A percentile compares a stretch with the other conserved stretches of the same genome.
phyloP scores from a whole-genome alignment of 352 stramenopile species.

The Globisporangium uncinulatum region DNA sequence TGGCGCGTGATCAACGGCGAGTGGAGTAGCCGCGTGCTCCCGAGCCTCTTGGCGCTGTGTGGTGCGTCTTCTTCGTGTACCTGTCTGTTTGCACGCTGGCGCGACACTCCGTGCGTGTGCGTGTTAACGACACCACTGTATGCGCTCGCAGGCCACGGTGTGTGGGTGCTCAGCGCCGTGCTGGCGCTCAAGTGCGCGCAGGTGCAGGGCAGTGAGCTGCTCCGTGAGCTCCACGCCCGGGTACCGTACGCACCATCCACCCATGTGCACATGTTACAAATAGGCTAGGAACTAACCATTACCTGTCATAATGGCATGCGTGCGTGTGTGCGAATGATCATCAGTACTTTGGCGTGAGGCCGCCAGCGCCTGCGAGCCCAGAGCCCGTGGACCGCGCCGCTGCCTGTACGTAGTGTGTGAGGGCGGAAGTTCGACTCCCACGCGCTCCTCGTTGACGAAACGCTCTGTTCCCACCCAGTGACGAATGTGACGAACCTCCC shows the following conservation, averaged over 20 bases:
- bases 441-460: background rate
- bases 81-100: background rate
- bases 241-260: constrained; percentile 14
- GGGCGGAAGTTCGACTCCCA: background rate
- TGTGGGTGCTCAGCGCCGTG: constrained; percentile 48
- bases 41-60: constrained; percentile 48
- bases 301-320: background rate
- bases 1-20: constrained; percentile 74
- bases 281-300: background rate
- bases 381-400: constrained; percentile 23
- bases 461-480: constrained; percentile 25
- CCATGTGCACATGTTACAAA: background rate
- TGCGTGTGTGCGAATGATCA: background rate
- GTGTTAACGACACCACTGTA: background rate
- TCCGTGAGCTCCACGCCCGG: constrained; percentile 55
- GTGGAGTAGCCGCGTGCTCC: constrained; percentile 47
- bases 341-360: constrained; percentile 25
- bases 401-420: constrained; percentile 23
- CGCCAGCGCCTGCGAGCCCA: constrained; percentile 8
- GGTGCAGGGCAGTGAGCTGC: constrained; percentile 55
- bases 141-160: constrained; percentile 27
- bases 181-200: constrained; percentile 57
- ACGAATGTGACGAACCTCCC: constrained; percentile 56
- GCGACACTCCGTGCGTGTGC: background rate
- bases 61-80: constrained; percentile 16